Percentiles rank a stretch among this genome's conserved stretches.
Conservation (phyloP, 352 stramenopile species). For the Phytopythium litorale region DNA sequence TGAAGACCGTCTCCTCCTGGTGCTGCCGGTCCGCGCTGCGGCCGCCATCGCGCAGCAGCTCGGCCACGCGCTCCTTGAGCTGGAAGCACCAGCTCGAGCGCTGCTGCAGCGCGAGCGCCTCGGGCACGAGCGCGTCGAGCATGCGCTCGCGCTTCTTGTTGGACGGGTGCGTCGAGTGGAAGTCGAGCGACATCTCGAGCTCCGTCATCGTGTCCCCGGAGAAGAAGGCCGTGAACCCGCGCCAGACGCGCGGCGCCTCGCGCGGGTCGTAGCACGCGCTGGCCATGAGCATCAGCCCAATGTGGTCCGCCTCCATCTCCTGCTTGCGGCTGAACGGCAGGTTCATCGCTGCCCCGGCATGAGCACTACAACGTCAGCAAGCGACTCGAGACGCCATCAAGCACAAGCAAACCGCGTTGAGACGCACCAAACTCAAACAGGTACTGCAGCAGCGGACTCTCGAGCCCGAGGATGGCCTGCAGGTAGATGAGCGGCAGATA, state of each 20-base stretch:
- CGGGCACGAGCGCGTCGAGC: slow-evolving; percentile 36
- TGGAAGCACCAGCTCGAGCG: slow-evolving; percentile 51
- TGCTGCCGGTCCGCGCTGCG: neutral
- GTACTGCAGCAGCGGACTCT: slow-evolving; percentile 62
- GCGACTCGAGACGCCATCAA: neutral
- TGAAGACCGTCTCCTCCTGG: slow-evolving; percentile 30
- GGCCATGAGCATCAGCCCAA: slow-evolving; percentile 74
- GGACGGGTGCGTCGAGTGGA: slow-evolving; percentile 61
- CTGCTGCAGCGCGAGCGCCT: slow-evolving; percentile 39
- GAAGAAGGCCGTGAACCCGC: slow-evolving; percentile 32
- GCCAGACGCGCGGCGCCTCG: slow-evolving; percentile 45
- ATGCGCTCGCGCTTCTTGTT: slow-evolving; percentile 50
- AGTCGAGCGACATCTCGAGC: slow-evolving; percentile 46
- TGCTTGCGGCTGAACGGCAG: slow-evolving; percentile 61
- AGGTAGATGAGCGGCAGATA: slow-evolving; percentile 48
- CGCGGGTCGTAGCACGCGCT: slow-evolving; percentile 67
- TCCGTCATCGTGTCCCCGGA: slow-evolving; percentile 24
- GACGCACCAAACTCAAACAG: slow-evolving; percentile 52
- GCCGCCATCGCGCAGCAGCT: slow-evolving; percentile 22
- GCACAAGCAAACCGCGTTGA: too few relatives aligned
- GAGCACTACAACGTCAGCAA: neutral
- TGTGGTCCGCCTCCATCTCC: slow-evolving; percentile 66
- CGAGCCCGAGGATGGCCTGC: slow-evolving; percentile 38
- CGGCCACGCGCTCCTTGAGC: slow-evolving; percentile 50
- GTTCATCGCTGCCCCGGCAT: slow-evolving; percentile 33